Conservation (phyloP, 2,329 filamentous ascomycete species). For the Colletotrichum caudatum region DNA sequence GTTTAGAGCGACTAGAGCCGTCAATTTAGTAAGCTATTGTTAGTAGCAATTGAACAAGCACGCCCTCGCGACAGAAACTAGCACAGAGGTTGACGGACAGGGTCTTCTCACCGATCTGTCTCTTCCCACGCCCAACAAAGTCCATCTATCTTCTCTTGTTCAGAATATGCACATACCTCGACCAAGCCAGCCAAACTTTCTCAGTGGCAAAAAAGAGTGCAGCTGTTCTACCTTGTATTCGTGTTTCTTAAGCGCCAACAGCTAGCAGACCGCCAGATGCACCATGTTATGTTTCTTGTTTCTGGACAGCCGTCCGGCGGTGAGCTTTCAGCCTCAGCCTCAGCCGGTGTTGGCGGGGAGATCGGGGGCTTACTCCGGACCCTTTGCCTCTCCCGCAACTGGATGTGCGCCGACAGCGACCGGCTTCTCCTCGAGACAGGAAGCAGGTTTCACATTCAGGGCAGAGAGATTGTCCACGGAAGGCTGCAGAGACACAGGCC, state of each 20-base stretch:
- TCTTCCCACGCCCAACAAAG: too few species aligned
- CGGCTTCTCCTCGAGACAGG: neutral
- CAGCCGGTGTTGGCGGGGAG: neutral
- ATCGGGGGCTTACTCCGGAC: neutral
- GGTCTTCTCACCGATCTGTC: too few species aligned
- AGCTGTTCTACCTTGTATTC: neutral
- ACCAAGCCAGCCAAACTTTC: too few species aligned
- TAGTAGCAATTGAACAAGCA: too few species aligned
- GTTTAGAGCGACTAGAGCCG: too few species aligned
- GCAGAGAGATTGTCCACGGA: conserved; percentile 2
- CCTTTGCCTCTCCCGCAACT: neutral
- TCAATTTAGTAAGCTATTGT: too few species aligned
- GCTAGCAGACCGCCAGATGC: conserved; percentile 20
- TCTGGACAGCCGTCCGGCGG: neutral
- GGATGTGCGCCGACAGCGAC: neutral
- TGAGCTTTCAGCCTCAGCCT: conserved; percentile 18
- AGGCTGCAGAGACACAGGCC: neutral
- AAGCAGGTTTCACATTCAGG: conserved; percentile 22
- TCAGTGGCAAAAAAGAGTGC: neutral
- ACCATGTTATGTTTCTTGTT: conserved; percentile 14
- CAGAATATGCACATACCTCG: too few species aligned
- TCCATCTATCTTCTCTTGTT: too few species aligned
- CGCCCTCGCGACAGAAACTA: too few species aligned
- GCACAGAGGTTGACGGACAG: too few species aligned
- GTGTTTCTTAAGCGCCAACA: neutral